Conservation (phyloP, 1,284 basidiomycete species). For the Melampsora americana region DNA sequence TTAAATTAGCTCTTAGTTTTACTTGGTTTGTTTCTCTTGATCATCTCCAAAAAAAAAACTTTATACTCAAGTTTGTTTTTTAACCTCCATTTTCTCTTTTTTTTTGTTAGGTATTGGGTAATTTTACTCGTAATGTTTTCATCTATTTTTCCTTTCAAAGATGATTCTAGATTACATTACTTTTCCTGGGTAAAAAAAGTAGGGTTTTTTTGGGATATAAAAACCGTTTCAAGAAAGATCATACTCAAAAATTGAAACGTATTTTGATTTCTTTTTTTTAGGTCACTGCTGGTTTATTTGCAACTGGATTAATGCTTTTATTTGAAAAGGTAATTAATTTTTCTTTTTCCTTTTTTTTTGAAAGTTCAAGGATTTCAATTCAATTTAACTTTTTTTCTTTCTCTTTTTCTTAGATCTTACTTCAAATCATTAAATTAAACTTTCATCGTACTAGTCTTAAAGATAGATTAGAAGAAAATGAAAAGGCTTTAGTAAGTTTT, state of each 20-base stretch:
- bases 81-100: too few relatives aligned
- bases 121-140: conserved; percentile 23
- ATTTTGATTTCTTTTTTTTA: conserved; percentile 9
- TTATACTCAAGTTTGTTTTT: not conserved
- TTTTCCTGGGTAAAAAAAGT: conserved; percentile 27
- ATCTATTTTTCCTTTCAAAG: conserved; percentile 25
- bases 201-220: too few relatives aligned
- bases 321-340: conserved; percentile 62
- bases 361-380: not conserved
- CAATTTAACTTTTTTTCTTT: not conserved
- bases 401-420: conserved; percentile 15
- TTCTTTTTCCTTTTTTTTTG: conserved; percentile 50
- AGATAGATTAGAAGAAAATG: conserved; percentile 31
- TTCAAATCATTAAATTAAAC: conserved; percentile 39
- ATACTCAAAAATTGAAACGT: not conserved
- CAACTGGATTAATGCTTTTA: conserved; percentile 64
- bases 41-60: not conserved
- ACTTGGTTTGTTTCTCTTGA: conserved; percentile 29
- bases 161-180: conserved; percentile 13
- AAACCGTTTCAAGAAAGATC: too few relatives aligned
- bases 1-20: conserved; percentile 32
- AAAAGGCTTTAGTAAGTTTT: conserved; percentile 32
- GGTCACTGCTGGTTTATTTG: conserved; percentile 60
- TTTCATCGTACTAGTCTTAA: conserved; percentile 38
- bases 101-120: conserved; percentile 19